A percentile compares a stretch with the other conserved stretches of the same genome.
Conservation (phyloP, 2,329 filamentous ascomycete species). For the Curvularia hawaiiensis region DNA sequence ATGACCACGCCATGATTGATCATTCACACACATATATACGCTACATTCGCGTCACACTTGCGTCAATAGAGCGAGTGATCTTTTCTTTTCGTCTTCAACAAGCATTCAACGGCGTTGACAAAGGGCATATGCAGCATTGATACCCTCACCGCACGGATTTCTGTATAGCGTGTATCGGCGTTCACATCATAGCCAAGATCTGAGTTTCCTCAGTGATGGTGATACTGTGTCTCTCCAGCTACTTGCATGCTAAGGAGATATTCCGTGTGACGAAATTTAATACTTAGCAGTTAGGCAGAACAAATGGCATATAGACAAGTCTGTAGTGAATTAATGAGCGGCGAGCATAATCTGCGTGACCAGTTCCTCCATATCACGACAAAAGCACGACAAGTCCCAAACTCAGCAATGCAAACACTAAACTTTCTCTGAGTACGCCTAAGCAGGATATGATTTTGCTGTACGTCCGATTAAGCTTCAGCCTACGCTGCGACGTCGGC, state of each 20-base stretch:
- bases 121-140: slow-evolving; percentile 11
- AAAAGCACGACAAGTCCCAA: neutral
- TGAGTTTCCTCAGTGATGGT: neutral
- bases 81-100: neutral
- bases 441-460: neutral
- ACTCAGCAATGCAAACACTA: neutral
- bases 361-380: neutral
- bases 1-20: neutral
- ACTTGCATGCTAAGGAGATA: neutral
- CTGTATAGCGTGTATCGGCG: slow-evolving; percentile 5
- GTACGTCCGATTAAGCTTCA: slow-evolving; percentile 11
- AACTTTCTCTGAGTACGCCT: neutral
- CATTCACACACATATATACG: neutral
- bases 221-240: neutral
- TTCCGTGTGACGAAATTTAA: neutral
- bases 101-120: slow-evolving; percentile 16
- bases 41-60: neutral
- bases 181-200: neutral
- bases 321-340: neutral
- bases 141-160: slow-evolving; percentile 16
- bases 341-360: neutral
- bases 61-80: neutral
- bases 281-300: neutral
- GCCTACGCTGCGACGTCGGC: neutral
- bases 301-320: neutral